Conservation (phyloP, 768 basidiomycete species). For the Boletus patriciae region DNA sequence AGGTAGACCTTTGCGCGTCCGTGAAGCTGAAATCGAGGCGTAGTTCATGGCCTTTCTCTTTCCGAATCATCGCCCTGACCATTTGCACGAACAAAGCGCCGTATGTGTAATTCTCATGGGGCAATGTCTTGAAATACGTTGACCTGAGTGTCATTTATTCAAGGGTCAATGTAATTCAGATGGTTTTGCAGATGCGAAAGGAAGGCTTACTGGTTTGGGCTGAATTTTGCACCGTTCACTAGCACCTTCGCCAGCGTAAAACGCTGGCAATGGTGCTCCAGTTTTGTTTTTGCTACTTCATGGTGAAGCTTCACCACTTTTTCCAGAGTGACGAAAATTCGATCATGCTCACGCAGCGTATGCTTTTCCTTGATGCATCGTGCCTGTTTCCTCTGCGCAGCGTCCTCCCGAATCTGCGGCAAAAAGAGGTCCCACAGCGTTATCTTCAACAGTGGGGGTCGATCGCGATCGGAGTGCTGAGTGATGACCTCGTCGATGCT, state of each 20-base stretch:
- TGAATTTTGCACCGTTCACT: neutral
- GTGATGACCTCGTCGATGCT: neutral
- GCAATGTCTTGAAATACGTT: neutral
- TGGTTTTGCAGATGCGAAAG: neutral
- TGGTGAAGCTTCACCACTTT: neutral
- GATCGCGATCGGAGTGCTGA: neutral
- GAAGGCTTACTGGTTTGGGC: neutral
- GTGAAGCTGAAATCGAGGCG: neutral
- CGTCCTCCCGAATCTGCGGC: neutral
- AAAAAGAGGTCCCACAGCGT: neutral
- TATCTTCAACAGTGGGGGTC: slow-evolving; percentile 3
- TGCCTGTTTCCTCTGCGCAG: neutral
- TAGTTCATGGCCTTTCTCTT: neutral
- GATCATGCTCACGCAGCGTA: neutral
- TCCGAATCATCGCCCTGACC: neutral
- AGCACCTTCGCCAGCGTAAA: slow-evolving; percentile 3
- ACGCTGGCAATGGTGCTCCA: neutral
- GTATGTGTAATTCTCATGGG: neutral
- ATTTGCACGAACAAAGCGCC: neutral
- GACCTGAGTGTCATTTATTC: neutral
- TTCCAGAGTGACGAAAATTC: slow-evolving; percentile 1
- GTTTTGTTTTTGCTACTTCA: no score
- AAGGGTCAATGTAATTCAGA: neutral
- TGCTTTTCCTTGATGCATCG: neutral
- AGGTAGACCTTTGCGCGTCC: neutral